Conservation (phyloP, 805 yeast species). For the Nakazawaea peltata region DNA sequence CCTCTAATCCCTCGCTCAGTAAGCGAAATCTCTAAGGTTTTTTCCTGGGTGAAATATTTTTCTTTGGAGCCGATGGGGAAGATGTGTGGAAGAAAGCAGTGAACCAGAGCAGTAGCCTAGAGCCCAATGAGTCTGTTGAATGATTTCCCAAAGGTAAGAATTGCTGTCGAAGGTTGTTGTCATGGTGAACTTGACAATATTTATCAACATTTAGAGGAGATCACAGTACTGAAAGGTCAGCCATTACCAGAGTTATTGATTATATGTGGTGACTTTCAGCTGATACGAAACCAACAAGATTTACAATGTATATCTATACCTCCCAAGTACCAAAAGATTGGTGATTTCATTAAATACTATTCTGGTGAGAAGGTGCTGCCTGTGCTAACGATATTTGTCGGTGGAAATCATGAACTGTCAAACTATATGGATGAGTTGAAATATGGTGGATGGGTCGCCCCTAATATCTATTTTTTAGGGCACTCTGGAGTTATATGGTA, state of each 20-base stretch:
- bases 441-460: conserved; percentile 92
- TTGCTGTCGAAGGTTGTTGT: conserved; percentile 86
- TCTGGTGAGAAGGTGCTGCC: conserved; percentile 58
- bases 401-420: conserved; percentile 95
- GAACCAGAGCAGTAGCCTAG: too few relatives aligned
- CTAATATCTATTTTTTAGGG: conserved; percentile 81
- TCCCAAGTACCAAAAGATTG: conserved; percentile 59
- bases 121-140: too few relatives aligned
- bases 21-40: too few relatives aligned
- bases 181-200: conserved; percentile 71
- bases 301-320: conserved; percentile 72
- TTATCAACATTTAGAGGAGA: conserved; percentile 26
- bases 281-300: conserved; percentile 58
- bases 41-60: too few relatives aligned
- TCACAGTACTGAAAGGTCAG: conserved; percentile 15
- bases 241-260: conserved; percentile 50
- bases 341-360: conserved; percentile 77
- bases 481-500: conserved; percentile 66
- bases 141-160: too few relatives aligned
- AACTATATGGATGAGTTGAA: conserved; percentile 63
- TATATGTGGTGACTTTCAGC: conserved; percentile 90
- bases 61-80: too few relatives aligned
- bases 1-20: too few relatives aligned
- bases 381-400: conserved; percentile 70
- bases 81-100: too few relatives aligned